phyloP scores from a whole-genome alignment of 164 flowering plant species.

The Dillenia suffruticosa region DNA sequence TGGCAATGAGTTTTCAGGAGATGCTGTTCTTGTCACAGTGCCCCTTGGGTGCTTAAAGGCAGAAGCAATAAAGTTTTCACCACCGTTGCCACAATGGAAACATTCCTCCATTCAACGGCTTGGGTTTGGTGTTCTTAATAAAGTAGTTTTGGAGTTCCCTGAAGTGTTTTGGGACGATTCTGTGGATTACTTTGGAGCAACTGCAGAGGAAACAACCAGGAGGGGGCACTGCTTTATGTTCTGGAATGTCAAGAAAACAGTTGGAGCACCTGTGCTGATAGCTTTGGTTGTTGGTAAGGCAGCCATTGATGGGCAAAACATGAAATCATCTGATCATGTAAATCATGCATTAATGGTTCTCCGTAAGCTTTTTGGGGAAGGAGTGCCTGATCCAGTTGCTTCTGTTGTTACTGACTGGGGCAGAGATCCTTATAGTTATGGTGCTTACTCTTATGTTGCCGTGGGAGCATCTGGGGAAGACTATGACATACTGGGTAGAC shows the following conservation, averaged over 20 bases:
- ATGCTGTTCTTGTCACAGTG: slow-evolving; percentile 85
- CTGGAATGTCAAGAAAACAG: slow-evolving; percentile 96
- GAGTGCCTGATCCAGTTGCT: slow-evolving; percentile 89
- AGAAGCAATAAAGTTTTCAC: slow-evolving; percentile 73
- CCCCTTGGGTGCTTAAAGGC: slow-evolving; percentile 99
- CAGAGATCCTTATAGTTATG: slow-evolving; percentile 88
- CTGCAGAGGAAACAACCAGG: slow-evolving; percentile 75
- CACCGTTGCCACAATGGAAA: slow-evolving; percentile 89
- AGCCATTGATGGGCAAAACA: slow-evolving; percentile 67
- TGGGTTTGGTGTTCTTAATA: slow-evolving; percentile 96
- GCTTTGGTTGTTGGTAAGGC: slow-evolving; percentile 97
- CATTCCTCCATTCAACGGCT: slow-evolving; percentile 69
- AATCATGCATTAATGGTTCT: slow-evolving; percentile 76
- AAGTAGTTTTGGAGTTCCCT: slow-evolving; percentile 86
- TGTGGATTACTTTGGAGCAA: slow-evolving; percentile 98
- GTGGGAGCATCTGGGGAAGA: slow-evolving; percentile 99
- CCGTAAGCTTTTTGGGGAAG: slow-evolving; percentile 86
- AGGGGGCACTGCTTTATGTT: slow-evolving; percentile 99
- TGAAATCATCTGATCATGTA: slow-evolving; percentile 73
- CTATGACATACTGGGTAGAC: slow-evolving; percentile 85
- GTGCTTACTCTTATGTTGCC: slow-evolving; percentile 98
- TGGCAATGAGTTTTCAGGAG: slow-evolving; percentile 76
- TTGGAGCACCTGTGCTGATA: slow-evolving; percentile 94
- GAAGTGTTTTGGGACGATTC: slow-evolving; percentile 95
- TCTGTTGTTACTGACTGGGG: slow-evolving; percentile 99